phyloP scores from a whole-genome alignment of 495 filamentous ascomycete genomes.

The Podospora australis region DNA sequence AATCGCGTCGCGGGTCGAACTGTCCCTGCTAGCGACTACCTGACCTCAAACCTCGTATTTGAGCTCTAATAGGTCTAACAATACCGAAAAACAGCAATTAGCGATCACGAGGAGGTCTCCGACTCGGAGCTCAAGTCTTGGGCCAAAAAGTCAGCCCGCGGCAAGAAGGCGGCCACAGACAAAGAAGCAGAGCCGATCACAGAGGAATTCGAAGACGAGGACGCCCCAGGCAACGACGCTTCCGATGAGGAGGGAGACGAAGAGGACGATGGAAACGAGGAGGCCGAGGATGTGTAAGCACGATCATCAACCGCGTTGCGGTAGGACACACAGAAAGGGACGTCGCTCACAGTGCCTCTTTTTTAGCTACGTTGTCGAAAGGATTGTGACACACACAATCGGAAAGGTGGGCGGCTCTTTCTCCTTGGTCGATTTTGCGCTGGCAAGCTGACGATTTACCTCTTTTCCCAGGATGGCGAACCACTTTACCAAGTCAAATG shows the following conservation, averaged over 20 bases:
- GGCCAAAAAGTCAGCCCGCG: constrained; percentile 16
- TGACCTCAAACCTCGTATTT: not conserved
- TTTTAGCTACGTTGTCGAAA: constrained; percentile 53
- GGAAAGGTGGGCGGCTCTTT: constrained; percentile 35
- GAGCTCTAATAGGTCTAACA: not conserved
- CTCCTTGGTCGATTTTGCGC: not conserved
- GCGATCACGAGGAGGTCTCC: constrained; percentile 4
- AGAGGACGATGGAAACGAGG: constrained; percentile 29
- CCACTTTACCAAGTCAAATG: constrained; percentile 52
- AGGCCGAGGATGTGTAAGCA: constrained; percentile 39
- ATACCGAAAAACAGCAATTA: constrained; percentile 1
- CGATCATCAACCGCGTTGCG: not conserved
- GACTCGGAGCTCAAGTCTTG: constrained; percentile 5
- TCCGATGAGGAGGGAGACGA: constrained; percentile 33
- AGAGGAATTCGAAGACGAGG: constrained; percentile 16
- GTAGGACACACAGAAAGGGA: not conserved
- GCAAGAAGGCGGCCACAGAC: constrained; percentile 18
- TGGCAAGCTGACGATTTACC: not conserved
- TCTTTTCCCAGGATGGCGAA: constrained; percentile 23
- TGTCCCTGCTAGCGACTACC: no score
- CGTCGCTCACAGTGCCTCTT: constrained; percentile 4
- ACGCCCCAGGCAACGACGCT: constrained; percentile 31
- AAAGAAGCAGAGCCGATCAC: no score
- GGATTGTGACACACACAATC: constrained; percentile 47
- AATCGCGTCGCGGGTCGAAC: no score